Evolutionary conservation across 345 rosid genomes (phyloP), one percentile per base, ranked within the genome.

Genomic region (Syzygium oleosum): DNA sequence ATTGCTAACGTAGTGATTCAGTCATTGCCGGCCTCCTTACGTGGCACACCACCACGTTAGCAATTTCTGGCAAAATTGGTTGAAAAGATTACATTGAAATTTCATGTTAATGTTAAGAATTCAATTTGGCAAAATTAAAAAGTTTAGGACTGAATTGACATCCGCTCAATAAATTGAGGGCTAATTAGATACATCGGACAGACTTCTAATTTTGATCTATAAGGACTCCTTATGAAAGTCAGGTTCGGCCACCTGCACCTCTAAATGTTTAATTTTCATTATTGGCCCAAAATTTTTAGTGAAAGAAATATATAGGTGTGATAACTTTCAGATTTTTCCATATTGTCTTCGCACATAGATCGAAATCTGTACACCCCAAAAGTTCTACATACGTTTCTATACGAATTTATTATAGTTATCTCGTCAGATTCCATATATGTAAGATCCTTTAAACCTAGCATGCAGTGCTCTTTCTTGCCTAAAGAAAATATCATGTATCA

Each of bases 11-110:
- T 34, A 23, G 9, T 65, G 6, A 2, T 65, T 6, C 17, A 16
- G 5, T 31, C 43, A 31, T 68, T 0, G 1, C 7, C 1, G 3
- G 2, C 3, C 6, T 68, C 8, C 9, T 1, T 16, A 65, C 1
- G 4, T 31, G 5, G 22, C 22, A 31, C 11, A 16, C 5, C 4
- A 5, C 22, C 22, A 7, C 5, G 0, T 9, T 9, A 17, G 22
- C 6, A 34, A 17, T 68, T 9, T 34, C 0, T 1, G 0, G 7
- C 12, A 4, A 68, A 34, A 68, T 31, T 2, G 12, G 5, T 5
- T 1, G 1, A 2, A 68, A 68, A 8, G 2, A 34, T 13, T 34
- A 34, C 4, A 34, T 34, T 34, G 3, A 2, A 68, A 68, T 68
- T 19, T 34, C 5, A 4, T 1, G 1, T 10, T 17, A 68, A 34